Evolutionary conservation across 176 grass and related monocot species (phyloP).

Genomic region (Cymbopogon citratus): DNA sequence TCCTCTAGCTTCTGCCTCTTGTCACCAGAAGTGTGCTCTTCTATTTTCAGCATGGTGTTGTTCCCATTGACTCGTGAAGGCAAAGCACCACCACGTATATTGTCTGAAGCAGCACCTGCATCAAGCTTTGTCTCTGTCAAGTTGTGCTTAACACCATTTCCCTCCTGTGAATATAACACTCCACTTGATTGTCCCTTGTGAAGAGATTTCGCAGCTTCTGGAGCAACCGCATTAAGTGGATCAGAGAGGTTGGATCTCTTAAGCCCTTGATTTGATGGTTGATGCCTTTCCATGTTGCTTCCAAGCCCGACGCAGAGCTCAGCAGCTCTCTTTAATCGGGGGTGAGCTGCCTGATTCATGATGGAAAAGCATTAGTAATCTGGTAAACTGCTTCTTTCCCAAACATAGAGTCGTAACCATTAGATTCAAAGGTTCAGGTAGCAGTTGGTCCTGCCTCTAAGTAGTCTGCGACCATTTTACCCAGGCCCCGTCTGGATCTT

Average conservation of each 20-base stretch:
- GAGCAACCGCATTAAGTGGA: neutral
- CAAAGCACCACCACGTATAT: conserved; percentile 32
- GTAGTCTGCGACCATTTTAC: neutral
- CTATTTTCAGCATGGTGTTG: conserved; percentile 26
- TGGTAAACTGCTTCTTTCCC: neutral
- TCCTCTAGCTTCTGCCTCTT: conserved; percentile 47
- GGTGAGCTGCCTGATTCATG: conserved; percentile 55
- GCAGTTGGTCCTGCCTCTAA: neutral
- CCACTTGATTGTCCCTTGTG: conserved; percentile 36
- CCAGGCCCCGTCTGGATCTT: too few species aligned
- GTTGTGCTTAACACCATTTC: conserved; percentile 29
- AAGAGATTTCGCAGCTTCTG: conserved; percentile 26
- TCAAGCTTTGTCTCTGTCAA: conserved; percentile 34
- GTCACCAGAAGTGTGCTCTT: conserved; percentile 19
- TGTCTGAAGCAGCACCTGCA: conserved; percentile 23
- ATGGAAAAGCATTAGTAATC: conserved; percentile 26
- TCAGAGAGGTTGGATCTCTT: conserved; percentile 20
- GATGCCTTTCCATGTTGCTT: conserved; percentile 22
- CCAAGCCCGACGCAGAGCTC: conserved; percentile 37
- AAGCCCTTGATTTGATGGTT: conserved; percentile 15
- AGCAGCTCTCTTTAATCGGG: conserved; percentile 45
- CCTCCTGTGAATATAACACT: conserved; percentile 30
- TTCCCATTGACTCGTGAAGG: conserved; percentile 45
- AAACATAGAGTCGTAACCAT: neutral
- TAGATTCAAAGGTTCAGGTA: neutral